Conservation (phyloP, 495 filamentous ascomycete species). For the Trichoderma erinaceum region DNA sequence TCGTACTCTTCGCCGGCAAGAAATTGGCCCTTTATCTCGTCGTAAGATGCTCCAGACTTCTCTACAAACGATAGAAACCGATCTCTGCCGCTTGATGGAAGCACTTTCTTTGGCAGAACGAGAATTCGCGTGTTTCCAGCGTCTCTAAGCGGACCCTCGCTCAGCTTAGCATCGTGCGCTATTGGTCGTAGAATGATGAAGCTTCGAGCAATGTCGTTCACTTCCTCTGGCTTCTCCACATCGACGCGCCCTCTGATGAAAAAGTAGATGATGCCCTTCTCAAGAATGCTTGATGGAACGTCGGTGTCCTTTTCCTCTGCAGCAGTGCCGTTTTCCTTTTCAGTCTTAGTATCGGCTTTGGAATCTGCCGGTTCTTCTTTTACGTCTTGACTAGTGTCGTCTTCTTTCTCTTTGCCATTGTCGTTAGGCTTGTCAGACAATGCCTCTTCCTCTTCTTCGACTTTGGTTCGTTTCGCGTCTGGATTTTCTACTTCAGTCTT, state of each 20-base stretch:
- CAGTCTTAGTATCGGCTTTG: neutral
- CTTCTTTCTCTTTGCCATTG: neutral
- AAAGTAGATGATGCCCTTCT: constrained; percentile 94
- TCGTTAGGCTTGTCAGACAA: neutral
- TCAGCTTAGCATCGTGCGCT: constrained; percentile 60
- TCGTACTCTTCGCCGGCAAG: constrained; percentile 61
- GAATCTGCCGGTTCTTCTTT: neutral
- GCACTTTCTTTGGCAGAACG: constrained; percentile 79
- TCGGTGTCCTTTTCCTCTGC: constrained; percentile 11
- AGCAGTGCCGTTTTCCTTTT: neutral
- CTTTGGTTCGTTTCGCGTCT: neutral
- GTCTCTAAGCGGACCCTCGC: constrained; percentile 56
- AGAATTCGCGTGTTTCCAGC: constrained; percentile 63
- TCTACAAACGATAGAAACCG: constrained; percentile 82
- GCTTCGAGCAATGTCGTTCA: constrained; percentile 69
- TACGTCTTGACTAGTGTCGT: neutral
- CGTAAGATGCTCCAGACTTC: constrained; percentile 59
- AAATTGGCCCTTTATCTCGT: constrained; percentile 67
- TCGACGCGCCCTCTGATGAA: constrained; percentile 76
- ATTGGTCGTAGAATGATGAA: constrained; percentile 80
- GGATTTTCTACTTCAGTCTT: neutral
- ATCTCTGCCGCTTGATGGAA: constrained; percentile 66
- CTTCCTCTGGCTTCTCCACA: constrained; percentile 61
- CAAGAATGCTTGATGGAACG: constrained; percentile 68
- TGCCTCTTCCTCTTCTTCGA: neutral